A percentile compares a stretch with the other conserved stretches of the same genome.
These are phyloP conservation scores for Phytophthora citricola DNA, from an alignment of 352 stramenopile genomes.

Conservation along the genomic window DNA sequence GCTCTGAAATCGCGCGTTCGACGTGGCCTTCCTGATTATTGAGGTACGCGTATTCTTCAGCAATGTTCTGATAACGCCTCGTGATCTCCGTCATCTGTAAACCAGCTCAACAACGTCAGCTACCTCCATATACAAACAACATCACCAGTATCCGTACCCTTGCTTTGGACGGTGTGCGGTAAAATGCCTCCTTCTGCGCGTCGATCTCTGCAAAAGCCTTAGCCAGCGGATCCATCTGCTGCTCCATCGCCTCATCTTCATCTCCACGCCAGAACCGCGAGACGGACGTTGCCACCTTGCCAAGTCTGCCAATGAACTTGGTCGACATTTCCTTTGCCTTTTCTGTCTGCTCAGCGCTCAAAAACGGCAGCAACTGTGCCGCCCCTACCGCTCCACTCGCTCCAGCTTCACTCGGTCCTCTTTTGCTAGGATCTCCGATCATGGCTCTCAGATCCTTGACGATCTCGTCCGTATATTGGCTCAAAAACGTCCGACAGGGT, in stretches of 20 bases:
- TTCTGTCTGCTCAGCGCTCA: slow-evolving; percentile 73
- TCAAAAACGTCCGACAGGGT: slow-evolving; percentile 77
- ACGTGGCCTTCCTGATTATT: slow-evolving; percentile 72
- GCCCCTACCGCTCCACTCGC: slow-evolving; percentile 23
- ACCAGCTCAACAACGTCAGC: not conserved
- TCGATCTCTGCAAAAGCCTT: slow-evolving; percentile 62
- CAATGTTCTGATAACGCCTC: slow-evolving; percentile 72
- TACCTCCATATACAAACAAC: not conserved
- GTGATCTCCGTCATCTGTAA: slow-evolving; percentile 81
- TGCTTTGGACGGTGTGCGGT: slow-evolving; percentile 70
- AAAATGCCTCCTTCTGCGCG: slow-evolving; percentile 66
- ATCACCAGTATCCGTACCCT: slow-evolving; percentile 41
- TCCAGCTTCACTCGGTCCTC: slow-evolving; percentile 40
- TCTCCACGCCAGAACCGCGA: slow-evolving; percentile 71
- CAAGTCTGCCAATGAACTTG: slow-evolving; percentile 80
- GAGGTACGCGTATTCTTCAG: slow-evolving; percentile 68
- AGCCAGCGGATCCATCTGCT: slow-evolving; percentile 42
- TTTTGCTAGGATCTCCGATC: slow-evolving; percentile 55
- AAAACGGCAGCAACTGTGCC: slow-evolving; percentile 67
- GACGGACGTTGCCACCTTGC: slow-evolving; percentile 68
- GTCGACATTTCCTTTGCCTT: slow-evolving; percentile 85
- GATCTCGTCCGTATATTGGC: slow-evolving; percentile 74
- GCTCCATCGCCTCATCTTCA: slow-evolving; percentile 52
- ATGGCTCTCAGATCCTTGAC: slow-evolving; percentile 69
- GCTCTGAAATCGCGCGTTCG: slow-evolving; percentile 72